Base-by-base conservation (phyloP, 805 yeast genomes). In the Diddensiella santjacobensis region DNA sequence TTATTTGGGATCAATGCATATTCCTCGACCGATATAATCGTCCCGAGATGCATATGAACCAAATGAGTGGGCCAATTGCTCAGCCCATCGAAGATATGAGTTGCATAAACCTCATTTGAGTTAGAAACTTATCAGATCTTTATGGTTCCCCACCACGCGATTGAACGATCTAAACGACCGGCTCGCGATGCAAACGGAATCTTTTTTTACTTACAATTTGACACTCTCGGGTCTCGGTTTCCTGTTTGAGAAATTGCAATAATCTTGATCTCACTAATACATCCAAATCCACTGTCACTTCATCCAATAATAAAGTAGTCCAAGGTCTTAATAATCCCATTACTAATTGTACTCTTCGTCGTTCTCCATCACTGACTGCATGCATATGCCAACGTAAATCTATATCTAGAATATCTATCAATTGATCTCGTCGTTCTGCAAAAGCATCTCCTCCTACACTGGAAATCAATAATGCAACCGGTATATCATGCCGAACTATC, bases 21-120 rank as follows among this genome's bases (percentile, higher is more conserved):
- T 1, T 48, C 43, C 37, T 53, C 60, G 15, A 52, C 53, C 3
- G 45, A 29, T 23, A 72, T 55, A 5, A 79, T 73, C 20, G 66
- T 63, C 1, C 98, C 97, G 45, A 79, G 76, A 57, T 77, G 80
- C 54, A 93, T 70, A 65, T 93, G 99, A 11, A 83, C 73, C 5
- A 93, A 71, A 45, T 84, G 73, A 33, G 95, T 85, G 23, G 97
- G 95, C 96, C 98, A 93, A 41, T 75, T 73, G 11, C 87, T 88
- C 49, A 93, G 75, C 0, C 99, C 99, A 60, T 93, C 99, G 65
- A 93, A 93, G 42, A 93, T 93, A 61, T 93, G 99, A 0, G 99
- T 93, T 2, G 98, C 84, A 63, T 93, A 93, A 13, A 59, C 39
- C 52, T 48, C 23, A 13, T 22, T 26, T 26, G 13, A 26, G 13